Evolutionary conservation across 768 basidiomycete genomes (phyloP), one percentile per base, ranked within the genome.

Genomic region (Mycena metata): DNA sequence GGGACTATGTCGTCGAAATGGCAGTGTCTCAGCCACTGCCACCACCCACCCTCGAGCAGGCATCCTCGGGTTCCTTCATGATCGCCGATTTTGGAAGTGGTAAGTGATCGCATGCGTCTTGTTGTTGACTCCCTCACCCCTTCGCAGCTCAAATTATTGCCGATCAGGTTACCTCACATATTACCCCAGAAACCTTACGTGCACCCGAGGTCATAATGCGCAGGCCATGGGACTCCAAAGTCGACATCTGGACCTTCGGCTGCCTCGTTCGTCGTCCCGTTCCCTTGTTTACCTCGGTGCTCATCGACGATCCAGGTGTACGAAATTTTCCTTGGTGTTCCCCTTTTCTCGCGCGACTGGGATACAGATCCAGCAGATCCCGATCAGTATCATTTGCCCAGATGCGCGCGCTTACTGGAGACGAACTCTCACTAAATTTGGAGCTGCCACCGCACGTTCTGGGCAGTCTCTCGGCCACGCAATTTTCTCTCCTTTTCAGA

Each of bases 241-340:
- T 71, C 26, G 72, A 73, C 47, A 71, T 73, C 16, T 73, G 72
- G 72, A 43, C 67, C 15, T 66, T 71, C 62, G 72, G 72, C 15
- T 71, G 70, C 54, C 51, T 73, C 19, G 72, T 71, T 52, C 24
- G 67, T 30, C 30, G 30, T 30, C 30, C 6, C 30, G 30, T 6
- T 30, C 6, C 30, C 30, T 30, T 30, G 30, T 30, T 30, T 30
- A 30, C 6, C 30, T 30, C 30, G 17, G n/a, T 19, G 43, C 56
- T 55, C 21, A 56, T 26, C 23, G 11, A 11, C 56, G 23, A 13
- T 21, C 12, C 26, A 71, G 66, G 55, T 67, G 16, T 71, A 60
- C 43, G 66, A 71, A 55, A 52, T 67, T 39, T 24, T 71, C 26
- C 12, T 56, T 13, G 66, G 69, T 23, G 30, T 36, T 16, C 39